Conservation (phyloP, 179 eudicot species). For the Nepenthes alata region DNA sequence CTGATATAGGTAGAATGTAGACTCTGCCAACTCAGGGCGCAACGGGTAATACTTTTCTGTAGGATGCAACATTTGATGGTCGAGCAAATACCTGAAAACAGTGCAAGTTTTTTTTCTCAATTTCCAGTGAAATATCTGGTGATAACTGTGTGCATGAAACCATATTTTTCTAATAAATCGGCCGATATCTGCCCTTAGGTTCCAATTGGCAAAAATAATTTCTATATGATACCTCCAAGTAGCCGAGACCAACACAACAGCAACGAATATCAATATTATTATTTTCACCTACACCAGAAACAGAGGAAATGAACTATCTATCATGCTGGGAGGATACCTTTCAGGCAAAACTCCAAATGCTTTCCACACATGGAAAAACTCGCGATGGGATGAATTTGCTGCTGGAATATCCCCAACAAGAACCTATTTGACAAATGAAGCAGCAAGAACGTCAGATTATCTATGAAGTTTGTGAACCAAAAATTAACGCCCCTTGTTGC, state of each 20-base stretch:
- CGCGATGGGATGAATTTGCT: constrained; percentile 91
- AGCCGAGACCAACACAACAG: too few species aligned
- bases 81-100: constrained; percentile 62
- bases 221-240: too few species aligned
- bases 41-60: constrained; percentile 93
- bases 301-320: not conserved
- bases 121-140: not conserved
- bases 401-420: constrained; percentile 84
- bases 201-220: too few species aligned
- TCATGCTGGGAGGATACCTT: constrained; percentile 32
- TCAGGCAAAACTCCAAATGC: constrained; percentile 85
- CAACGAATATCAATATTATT: too few species aligned
- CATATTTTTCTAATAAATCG: too few species aligned
- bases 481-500: constrained; percentile 6
- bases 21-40: constrained; percentile 95
- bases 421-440: constrained; percentile 37
- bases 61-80: constrained; percentile 82
- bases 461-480: not conserved
- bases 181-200: too few species aligned
- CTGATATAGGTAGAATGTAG: constrained; percentile 88
- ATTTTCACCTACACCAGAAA: too few species aligned
- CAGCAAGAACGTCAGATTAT: constrained; percentile 9
- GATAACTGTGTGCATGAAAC: not conserved
- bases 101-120: constrained; percentile 6
- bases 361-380: constrained; percentile 78